Evolutionary conservation across 2,329 filamentous ascomycete species (phyloP).

Genomic region (Fusarium coicis): DNA sequence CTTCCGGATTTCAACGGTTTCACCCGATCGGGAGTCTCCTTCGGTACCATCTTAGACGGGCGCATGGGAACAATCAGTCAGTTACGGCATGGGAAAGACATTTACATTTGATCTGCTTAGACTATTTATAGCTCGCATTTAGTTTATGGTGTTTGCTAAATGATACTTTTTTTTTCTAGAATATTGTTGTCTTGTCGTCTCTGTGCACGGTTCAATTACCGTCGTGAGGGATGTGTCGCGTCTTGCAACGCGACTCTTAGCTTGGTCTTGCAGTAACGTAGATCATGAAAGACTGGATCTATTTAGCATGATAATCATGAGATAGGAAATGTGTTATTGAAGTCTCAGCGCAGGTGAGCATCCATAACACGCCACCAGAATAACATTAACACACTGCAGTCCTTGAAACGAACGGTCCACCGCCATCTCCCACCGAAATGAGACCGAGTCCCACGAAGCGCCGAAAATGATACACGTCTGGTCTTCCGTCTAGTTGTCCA

Average conservation of each 20-base stretch:
- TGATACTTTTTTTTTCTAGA: conserved; percentile 10
- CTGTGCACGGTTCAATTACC: neutral
- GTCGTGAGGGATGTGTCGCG: neutral
- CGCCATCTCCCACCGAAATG: neutral
- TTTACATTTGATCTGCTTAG: conserved; percentile 24
- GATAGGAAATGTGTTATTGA: neutral
- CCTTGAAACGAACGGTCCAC: neutral
- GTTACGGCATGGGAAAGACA: neutral
- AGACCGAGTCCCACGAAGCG: neutral
- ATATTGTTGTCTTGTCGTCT: neutral
- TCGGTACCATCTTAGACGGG: neutral
- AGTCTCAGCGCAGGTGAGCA: neutral
- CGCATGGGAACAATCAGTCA: neutral
- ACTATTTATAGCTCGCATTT: conserved; percentile 24
- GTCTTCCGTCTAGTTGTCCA: neutral
- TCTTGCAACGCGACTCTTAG: neutral
- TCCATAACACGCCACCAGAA: neutral
- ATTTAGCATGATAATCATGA: neutral
- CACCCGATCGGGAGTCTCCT: conserved; percentile 11
- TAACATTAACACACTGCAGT: neutral
- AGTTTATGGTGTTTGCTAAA: conserved; percentile 24
- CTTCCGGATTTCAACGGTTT: conserved; percentile 7
- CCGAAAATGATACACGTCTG: neutral
- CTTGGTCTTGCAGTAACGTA: neutral
- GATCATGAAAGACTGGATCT: neutral